Evolutionary conservation across 2,329 filamentous ascomycete species (phyloP).

Genomic region (Proliferodiscus dingleyae): DNA sequence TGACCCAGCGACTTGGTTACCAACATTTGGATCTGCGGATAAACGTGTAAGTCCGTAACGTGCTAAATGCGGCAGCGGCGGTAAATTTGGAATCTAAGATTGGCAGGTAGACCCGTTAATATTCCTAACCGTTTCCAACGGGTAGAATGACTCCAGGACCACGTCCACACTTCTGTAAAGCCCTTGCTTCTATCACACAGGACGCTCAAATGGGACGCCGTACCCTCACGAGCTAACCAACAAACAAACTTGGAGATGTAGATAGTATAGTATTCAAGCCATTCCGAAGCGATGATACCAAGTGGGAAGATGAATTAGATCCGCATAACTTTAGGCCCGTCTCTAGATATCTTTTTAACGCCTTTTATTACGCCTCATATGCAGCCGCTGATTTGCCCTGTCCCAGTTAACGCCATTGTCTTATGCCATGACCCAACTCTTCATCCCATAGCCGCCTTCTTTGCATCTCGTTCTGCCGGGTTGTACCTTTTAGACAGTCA

Average conservation of each 20-base stretch:
- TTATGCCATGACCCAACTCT: constrained; percentile 1
- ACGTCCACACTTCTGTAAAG: no score
- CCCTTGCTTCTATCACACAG: no score
- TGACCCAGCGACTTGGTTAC: background rate
- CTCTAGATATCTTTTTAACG: constrained; percentile 18
- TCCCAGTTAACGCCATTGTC: constrained; percentile 23
- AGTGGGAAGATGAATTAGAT: constrained; percentile 6
- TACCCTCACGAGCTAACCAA: no score
- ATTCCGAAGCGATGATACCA: no score
- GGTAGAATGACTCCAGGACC: no score
- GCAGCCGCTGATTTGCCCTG: constrained; percentile 14
- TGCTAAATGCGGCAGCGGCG: no score
- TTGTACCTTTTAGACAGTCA: constrained; percentile 39
- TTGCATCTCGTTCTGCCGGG: constrained; percentile 42
- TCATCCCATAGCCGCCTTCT: constrained; percentile 33
- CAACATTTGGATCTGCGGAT: background rate
- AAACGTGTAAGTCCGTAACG: no score
- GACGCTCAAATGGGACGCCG: no score
- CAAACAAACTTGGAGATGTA: no score
- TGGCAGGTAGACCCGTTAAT: no score
- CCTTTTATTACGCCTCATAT: constrained; percentile 23
- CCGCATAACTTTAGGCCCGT: constrained; percentile 19
- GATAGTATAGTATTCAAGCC: constrained; percentile 1
- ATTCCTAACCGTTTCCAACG: no score
- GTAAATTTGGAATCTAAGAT: no score